Evolutionary conservation across 2,329 filamentous ascomycete species (phyloP), one percentile per base, ranked within the genome.

Genomic region (Hypocreales sp.): DNA sequence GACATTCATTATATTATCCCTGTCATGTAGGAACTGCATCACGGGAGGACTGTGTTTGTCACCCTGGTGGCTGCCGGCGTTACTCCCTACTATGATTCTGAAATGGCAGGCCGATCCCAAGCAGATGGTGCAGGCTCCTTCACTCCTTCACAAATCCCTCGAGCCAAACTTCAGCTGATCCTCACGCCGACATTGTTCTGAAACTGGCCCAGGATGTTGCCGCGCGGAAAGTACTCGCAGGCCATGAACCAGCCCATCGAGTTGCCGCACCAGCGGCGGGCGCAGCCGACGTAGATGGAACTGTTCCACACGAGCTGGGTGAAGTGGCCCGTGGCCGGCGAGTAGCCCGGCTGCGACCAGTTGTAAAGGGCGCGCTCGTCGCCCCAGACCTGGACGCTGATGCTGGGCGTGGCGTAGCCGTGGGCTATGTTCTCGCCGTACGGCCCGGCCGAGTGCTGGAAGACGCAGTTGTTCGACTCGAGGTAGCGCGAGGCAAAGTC

Each of bases 381-480:
- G 12, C 69, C 79, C 78, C 79, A 84, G 2, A 62, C 66, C 24
- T 68, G 63, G n/a, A 84, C 57, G 26, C 66, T 61, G 4, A 60
- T 55, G 0, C 63, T 63, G 2, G 63, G 65, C 41, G 76, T 72
- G 0, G 56, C 35, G 44, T 72, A 82, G 4, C 77, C 78, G 5
- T 71, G 58, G 7, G 77, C 77, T 4, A 86, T 61, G 49, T 84
- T 86, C 53, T 86, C 79, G 40, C 79, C 79, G 35, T 72, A 73
- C 0, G 73, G 68, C 0, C 73, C 72, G 29, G 62, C 61, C 35
- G 57, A 67, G 51, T 77, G 72, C 27, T 51, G 43, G 35, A 73
- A 70, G 3, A 44, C 40, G 47, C 66, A 67, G 32, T 43, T 38
- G 31, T 37, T 42, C 23, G 40, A 38, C 25, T 41, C 38, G 11